Percentiles rank a stretch among this genome's conserved stretches.
Evolutionary conservation across 805 yeast genomes (phyloP).

Genomic region (Candida methanosorbosa): DNA sequence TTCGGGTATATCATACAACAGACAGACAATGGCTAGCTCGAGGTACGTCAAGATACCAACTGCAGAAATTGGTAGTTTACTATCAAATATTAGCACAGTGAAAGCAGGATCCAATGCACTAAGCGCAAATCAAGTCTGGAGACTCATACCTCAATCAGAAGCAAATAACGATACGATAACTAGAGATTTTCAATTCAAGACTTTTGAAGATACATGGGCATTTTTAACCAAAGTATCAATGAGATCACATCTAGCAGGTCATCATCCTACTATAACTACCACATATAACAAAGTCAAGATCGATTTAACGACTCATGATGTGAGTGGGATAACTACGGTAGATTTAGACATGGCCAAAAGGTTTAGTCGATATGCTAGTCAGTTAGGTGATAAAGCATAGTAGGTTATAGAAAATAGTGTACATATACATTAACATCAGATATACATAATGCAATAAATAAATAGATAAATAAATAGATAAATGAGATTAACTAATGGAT

Average conservation of each 20-base stretch:
- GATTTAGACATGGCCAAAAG: slow-evolving; percentile 52
- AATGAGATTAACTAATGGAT: no score
- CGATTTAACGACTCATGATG: slow-evolving; percentile 59
- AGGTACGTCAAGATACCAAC: no score
- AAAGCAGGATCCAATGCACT: no score
- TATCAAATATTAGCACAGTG: no score
- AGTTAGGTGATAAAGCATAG: slow-evolving; percentile 5
- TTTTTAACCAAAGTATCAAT: slow-evolving; percentile 51
- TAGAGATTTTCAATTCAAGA: slow-evolving; percentile 33
- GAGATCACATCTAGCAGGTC: slow-evolving; percentile 49
- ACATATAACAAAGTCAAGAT: slow-evolving; percentile 52
- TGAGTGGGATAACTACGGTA: slow-evolving; percentile 38
- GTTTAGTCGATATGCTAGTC: slow-evolving; percentile 29
- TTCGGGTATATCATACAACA: no score
- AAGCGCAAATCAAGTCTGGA: neutral
- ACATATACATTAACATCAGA: no score
- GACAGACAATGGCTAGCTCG: no score
- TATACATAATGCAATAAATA: neutral
- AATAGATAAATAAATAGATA: no score
- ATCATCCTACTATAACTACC: slow-evolving; percentile 64
- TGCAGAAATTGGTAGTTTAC: no score
- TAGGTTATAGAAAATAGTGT: neutral
- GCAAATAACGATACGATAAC: slow-evolving; percentile 15
- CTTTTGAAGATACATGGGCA: slow-evolving; percentile 58
- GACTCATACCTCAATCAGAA: neutral